Conservation (phyloP, 2,329 filamentous ascomycete genomes). For the Knoxdaviesia capensis region DNA sequence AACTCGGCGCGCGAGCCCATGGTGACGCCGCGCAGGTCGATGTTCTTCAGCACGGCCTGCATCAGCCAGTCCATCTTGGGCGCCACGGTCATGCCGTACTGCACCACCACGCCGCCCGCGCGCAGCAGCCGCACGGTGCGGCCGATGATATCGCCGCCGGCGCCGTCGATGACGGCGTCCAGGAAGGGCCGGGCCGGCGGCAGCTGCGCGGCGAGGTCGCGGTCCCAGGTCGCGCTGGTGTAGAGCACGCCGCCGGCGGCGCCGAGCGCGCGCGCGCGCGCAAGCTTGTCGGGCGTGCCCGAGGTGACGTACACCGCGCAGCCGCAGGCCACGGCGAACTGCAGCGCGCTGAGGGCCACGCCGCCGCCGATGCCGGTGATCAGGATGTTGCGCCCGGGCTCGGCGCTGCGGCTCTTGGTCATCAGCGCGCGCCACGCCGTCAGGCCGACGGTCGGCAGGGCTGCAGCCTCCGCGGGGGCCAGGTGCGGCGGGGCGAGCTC, state of each 20-base stretch:
- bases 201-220: conserved; percentile 43
- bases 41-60: conserved; percentile 66
- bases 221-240: conserved; percentile 62
- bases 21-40: conserved; percentile 69
- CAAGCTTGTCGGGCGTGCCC: conserved; percentile 54
- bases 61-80: conserved; percentile 80
- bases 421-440: conserved; percentile 79
- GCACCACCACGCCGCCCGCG: conserved; percentile 61
- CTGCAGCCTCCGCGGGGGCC: conserved; percentile 53
- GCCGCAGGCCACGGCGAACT: conserved; percentile 59
- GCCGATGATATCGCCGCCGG: conserved; percentile 65
- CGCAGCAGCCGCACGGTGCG: conserved; percentile 51
- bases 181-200: conserved; percentile 45
- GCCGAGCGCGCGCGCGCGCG: conserved; percentile 49
- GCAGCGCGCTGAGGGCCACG: conserved; percentile 63
- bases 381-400: conserved; percentile 51
- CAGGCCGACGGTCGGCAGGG: conserved; percentile 65
- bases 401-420: conserved; percentile 49
- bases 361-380: conserved; percentile 87
- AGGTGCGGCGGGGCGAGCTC: conserved; percentile 60
- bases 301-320: conserved; percentile 69
- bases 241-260: conserved; percentile 71
- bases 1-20: conserved; percentile 90
- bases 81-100: conserved; percentile 78
- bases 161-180: conserved; percentile 79